Evolutionary conservation across 2,329 filamentous ascomycete genomes (phyloP), one percentile per base, ranked within the genome.

Genomic region (Colletotrichum abscissum): DNA sequence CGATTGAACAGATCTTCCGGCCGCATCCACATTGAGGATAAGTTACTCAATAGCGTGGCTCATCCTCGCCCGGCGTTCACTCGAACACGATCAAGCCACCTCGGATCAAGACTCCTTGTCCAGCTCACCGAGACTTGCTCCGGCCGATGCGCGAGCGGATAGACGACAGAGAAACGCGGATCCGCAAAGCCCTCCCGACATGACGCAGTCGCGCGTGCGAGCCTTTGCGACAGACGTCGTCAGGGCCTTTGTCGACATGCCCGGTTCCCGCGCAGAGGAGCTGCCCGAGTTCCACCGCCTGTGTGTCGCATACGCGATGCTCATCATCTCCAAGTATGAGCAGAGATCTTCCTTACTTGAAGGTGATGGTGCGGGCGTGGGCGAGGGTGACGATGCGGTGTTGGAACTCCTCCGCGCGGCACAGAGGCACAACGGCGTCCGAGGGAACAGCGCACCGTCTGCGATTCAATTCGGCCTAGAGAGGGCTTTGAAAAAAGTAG

Each of bases 41-140:
- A 81, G 80, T 7, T 81, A 82, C 58, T 77, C 80, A 46, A 78
- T 80, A 16, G 81, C 79, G 54, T 82, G 79, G 67, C 78, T 82
- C 16, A 81, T 82, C 35, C 67, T 82, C 9, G 79, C 79, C 54
- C 60, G 71, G 19, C 71, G 71, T 30, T 60, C 71, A 49, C 67
- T 73, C 22, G 71, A 73, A 58, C 67, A 65, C 28, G 62, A 71
- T 22, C 67, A 65, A 30, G 71, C 71, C 60, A 59, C 60, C 22
- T 65, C 71, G 35, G 71, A 73, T 14, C 67, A 73, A 24, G 71
- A 71, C 62, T 73, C 71, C 9, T 38, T 73, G 14, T 73, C 62
- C 14, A 71, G 67, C 46, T 73, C 71, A 22, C 71, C 71, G 4
- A 59, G 71, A 3, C n/a, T 71, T 16, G 54, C 62, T 2, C 62